Base-by-base conservation (phyloP, 352 stramenopile species). In the Phytophthora hibernalis region DNA sequence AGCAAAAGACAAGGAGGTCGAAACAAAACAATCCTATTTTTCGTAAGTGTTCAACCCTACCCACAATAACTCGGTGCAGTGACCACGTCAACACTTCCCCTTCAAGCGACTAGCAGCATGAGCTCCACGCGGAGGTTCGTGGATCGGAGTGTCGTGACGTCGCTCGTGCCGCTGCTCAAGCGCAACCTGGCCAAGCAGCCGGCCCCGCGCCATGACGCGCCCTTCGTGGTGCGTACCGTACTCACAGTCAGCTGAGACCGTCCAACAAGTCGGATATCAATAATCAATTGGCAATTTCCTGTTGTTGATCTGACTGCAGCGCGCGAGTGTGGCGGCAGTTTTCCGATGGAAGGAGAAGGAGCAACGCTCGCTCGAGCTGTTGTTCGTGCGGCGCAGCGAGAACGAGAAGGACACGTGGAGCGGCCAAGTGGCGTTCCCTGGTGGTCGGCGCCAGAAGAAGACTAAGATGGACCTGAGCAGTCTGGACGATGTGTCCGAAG, bases 371-470 rank as follows among this genome's bases (percentile, higher is more conserved):
- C 71, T 96, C 0, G 79, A 96, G 58, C 55, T 96, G 51, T 72
- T 96, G 21, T 86, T 94, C 40, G 87, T 96, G 54, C 81, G 85
- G 8, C 85, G 88, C 22, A 80, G 75, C 18, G 68, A 92, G 54
- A 96, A 93, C 53, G 72, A 89, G 38, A 74, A 79, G 31, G 88
- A 96, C 65, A 77, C 78, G 33, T 96, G 88, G 88, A 96, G 88
- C 45, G 86, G 88, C 1, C 88, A 96, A 48, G 70, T 96, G 15
- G 88, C 88, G 16, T 94, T 96, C 57, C 88, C 87, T 1, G 86
- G 88, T 16, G 88, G 88, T 20, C 82, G 76, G 8, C 76, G 83
- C 6, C 80, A 93, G 72, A 85, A 90, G 53, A 87, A 89, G 33
- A 68, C 59, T 43, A 70, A 56, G 18, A 79, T 74, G 74, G 64